Percentiles rank a stretch among this genome's conserved stretches.
Conservation (phyloP, 768 basidiomycete genomes). For the Candolleomyces aberdarensis region DNA sequence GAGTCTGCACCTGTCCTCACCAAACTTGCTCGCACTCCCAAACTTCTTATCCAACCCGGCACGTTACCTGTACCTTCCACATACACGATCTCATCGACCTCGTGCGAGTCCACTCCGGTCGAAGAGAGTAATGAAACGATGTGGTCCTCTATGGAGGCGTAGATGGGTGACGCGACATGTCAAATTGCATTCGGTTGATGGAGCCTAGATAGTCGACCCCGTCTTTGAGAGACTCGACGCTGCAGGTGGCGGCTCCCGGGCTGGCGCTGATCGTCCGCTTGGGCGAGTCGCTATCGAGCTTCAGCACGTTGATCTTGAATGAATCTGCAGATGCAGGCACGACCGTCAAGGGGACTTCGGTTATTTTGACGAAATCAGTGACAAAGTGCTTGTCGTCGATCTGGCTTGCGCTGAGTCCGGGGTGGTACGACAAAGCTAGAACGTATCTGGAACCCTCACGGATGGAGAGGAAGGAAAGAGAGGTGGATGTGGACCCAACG, state of each 20-base stretch:
- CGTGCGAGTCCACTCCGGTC: conserved; percentile 56
- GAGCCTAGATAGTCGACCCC: conserved; percentile 79
- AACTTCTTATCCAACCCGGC: conserved; percentile 71
- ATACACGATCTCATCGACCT: conserved; percentile 78
- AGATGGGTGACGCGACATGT: conserved; percentile 60
- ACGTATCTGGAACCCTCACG: conserved; percentile 71
- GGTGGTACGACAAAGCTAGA: conserved; percentile 48
- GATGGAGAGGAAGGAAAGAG: conserved; percentile 66
- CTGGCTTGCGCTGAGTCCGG: conserved; percentile 58
- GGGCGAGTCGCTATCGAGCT: conserved; percentile 90
- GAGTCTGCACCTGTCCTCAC: conserved; percentile 55
- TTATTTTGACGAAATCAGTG: conserved; percentile 97
- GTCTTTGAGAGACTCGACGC: conserved; percentile 92
- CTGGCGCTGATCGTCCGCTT: conserved; percentile 91
- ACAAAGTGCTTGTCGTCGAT: conserved; percentile 89
- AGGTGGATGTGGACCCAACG: conserved; percentile 74
- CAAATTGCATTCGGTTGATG: conserved; percentile 58
- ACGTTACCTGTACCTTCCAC: conserved; percentile 73
- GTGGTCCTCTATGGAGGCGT: conserved; percentile 50
- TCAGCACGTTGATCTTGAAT: conserved; percentile 76
- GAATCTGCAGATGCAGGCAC: conserved; percentile 48
- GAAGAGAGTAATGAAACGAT: conserved; percentile 50
- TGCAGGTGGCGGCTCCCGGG: conserved; percentile 83
- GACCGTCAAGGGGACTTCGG: conserved; percentile 67
- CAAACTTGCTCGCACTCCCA: conserved; percentile 44